Evolutionary conservation across 2,329 filamentous ascomycete genomes (phyloP).

Genomic region (Neopestalotiopsis clavispora): DNA sequence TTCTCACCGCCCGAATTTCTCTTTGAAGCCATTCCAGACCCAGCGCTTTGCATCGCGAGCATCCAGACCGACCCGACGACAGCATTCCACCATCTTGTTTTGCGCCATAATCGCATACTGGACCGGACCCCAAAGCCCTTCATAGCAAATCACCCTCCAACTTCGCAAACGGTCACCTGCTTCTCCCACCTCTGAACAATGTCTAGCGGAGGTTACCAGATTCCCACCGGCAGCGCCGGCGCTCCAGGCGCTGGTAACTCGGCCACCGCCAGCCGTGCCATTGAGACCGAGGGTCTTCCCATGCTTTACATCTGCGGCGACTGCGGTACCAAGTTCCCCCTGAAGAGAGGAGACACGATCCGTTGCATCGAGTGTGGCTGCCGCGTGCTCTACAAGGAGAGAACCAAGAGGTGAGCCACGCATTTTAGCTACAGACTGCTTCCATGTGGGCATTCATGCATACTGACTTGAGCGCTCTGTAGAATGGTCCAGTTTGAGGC

Average conservation of each 20-base stretch:
- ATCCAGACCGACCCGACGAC: neutral
- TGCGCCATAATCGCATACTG: neutral
- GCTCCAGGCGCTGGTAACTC: slow-evolving; percentile 47
- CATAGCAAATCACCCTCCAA: neutral
- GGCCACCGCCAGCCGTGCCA: slow-evolving; percentile 42
- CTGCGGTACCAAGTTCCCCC: slow-evolving; percentile 77
- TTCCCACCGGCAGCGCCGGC: slow-evolving; percentile 60
- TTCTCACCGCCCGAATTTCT: slow-evolving; percentile 13
- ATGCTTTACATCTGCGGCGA: slow-evolving; percentile 82
- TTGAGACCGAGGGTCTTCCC: slow-evolving; percentile 54
- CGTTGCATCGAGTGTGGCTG: slow-evolving; percentile 93
- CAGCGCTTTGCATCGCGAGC: neutral
- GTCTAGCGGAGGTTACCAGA: slow-evolving; percentile 80
- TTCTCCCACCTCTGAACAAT: slow-evolving; percentile 37
- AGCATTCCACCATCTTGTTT: neutral
- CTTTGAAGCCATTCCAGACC: slow-evolving; percentile 7
- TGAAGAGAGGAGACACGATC: slow-evolving; percentile 81
- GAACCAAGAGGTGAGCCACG: slow-evolving; percentile 86
- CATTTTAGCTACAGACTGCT: neutral
- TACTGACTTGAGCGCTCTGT: slow-evolving; percentile 19
- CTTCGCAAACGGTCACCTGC: neutral
- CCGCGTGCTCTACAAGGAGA: slow-evolving; percentile 94
- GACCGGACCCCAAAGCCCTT: neutral
- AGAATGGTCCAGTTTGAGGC: slow-evolving; percentile 99
- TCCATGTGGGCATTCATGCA: too few relatives aligned